phyloP scores from a whole-genome alignment of 2,329 filamentous ascomycete species.

The Xylariaceae sp. region DNA sequence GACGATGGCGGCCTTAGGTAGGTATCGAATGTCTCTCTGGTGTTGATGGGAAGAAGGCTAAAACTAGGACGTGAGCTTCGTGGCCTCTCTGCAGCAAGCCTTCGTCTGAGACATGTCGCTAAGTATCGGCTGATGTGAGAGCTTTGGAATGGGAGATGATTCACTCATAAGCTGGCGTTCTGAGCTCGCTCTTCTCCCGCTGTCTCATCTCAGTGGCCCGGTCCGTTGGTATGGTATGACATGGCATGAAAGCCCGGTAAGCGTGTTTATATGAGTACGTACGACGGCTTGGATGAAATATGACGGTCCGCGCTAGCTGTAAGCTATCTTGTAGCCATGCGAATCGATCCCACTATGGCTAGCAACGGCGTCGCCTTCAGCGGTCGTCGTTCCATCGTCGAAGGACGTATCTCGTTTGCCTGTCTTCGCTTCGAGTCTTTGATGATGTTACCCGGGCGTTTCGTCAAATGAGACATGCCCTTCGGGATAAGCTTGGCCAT shows the following conservation, averaged over 20 bases:
- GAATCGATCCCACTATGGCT: slow-evolving; percentile 67
- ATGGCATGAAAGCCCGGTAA: slow-evolving; percentile 47
- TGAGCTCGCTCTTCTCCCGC: slow-evolving; percentile 41
- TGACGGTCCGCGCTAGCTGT: slow-evolving; percentile 46
- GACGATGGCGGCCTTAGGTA: slow-evolving; percentile 9
- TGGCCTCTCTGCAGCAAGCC: slow-evolving; percentile 42
- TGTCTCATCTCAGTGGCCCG: too few species aligned
- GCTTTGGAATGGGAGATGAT: not conserved
- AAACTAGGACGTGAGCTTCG: slow-evolving; percentile 56
- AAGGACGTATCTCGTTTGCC: slow-evolving; percentile 35
- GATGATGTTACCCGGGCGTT: slow-evolving; percentile 36
- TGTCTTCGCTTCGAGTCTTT: slow-evolving; percentile 4
- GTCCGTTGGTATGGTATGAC: slow-evolving; percentile 50
- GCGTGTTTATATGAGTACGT: slow-evolving; percentile 36
- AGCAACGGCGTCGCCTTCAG: slow-evolving; percentile 45
- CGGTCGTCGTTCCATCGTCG: slow-evolving; percentile 39
- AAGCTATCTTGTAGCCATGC: slow-evolving; percentile 48
- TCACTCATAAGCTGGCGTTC: slow-evolving; percentile 17
- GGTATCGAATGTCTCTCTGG: slow-evolving; percentile 2
- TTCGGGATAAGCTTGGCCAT: slow-evolving; percentile 39
- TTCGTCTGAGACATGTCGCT: not conserved
- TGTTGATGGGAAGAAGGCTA: slow-evolving; percentile 56
- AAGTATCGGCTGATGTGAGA: not conserved
- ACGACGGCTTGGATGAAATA: slow-evolving; percentile 36
- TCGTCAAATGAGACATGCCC: slow-evolving; percentile 34